These are phyloP conservation scores for Trebouxia gelatinosa DNA, from an alignment of 163 green algal genomes.

Conservation along the genomic window DNA sequence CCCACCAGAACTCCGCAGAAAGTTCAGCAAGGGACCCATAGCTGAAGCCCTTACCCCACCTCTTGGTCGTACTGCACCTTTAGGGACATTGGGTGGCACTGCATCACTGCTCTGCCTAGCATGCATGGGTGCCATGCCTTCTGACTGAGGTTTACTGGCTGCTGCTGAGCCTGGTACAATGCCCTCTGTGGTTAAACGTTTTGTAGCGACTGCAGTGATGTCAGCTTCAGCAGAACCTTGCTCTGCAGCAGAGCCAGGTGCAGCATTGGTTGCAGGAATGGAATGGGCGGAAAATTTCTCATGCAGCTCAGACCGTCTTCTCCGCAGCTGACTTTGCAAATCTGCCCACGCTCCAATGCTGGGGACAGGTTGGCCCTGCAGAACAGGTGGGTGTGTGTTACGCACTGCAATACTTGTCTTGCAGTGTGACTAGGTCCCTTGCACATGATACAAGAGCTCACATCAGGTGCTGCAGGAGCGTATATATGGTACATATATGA, in stretches of 20 bases:
- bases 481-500: no score
- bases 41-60: conserved; percentile 32
- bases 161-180: neutral
- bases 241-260: no score
- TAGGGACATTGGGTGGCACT: neutral
- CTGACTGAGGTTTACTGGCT: no score
- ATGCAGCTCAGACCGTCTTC: conserved; percentile 2
- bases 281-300: no score
- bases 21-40: conserved; percentile 38
- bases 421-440: no score
- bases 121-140: neutral
- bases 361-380: neutral
- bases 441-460: no score
- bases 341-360: conserved; percentile 1
- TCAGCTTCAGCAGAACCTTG: neutral
- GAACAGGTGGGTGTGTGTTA: neutral
- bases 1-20: conserved; percentile 4
- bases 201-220: neutral
- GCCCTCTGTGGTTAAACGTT: neutral
- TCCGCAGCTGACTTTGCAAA: neutral
- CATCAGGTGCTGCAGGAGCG: no score
- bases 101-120: neutral
- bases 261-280: no score
- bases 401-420: no score
- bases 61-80: conserved; percentile 30